Percentiles rank a stretch among this genome's conserved stretches.
Evolutionary conservation across 352 stramenopile species (phyloP).

Genomic region (Pythium chondricola): DNA sequence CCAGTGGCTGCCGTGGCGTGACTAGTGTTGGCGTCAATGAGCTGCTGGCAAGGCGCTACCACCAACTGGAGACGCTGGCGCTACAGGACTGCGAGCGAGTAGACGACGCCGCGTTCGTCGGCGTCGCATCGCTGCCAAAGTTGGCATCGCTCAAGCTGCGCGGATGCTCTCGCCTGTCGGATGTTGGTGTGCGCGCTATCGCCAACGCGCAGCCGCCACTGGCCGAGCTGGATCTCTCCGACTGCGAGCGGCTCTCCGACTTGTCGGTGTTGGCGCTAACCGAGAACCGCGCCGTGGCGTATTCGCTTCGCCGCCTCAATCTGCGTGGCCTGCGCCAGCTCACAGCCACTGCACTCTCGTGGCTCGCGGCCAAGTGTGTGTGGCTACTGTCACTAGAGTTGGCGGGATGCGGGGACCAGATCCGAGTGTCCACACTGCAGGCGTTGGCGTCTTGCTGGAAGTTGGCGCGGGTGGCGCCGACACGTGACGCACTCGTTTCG

Average conservation of each 20-base stretch:
- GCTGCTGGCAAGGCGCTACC: slow-evolving; percentile 9
- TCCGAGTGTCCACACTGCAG: slow-evolving; percentile 47
- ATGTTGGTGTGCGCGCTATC: slow-evolving; percentile 33
- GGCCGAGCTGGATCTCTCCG: slow-evolving; percentile 70
- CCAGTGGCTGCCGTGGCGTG: slow-evolving; percentile 20
- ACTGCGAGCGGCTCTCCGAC: slow-evolving; percentile 72
- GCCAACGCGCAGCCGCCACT: slow-evolving; percentile 50
- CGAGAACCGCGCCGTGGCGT: slow-evolving; percentile 24
- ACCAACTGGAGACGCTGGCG: slow-evolving; percentile 29
- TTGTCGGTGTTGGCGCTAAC: slow-evolving; percentile 67
- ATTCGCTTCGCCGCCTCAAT: slow-evolving; percentile 55
- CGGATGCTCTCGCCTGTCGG: slow-evolving; percentile 33
- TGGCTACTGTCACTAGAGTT: slow-evolving; percentile 59
- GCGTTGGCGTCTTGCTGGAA: slow-evolving; percentile 55
- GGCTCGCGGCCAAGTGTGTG: slow-evolving; percentile 76
- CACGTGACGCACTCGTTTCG: slow-evolving; percentile 76
- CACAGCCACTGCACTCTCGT: slow-evolving; percentile 73
- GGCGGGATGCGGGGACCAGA: slow-evolving; percentile 36
- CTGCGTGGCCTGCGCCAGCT: slow-evolving; percentile 59
- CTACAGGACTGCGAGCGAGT: slow-evolving; percentile 16
- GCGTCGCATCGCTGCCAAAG: slow-evolving; percentile 2
- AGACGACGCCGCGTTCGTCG: slow-evolving; percentile 13
- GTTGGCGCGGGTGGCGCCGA: slow-evolving; percentile 35
- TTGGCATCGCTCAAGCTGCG: slow-evolving; percentile 37
- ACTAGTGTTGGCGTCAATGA: slow-evolving; percentile 20